Base-by-base conservation (phyloP, 352 stramenopile genomes). In the Pythium dissimile region DNA sequence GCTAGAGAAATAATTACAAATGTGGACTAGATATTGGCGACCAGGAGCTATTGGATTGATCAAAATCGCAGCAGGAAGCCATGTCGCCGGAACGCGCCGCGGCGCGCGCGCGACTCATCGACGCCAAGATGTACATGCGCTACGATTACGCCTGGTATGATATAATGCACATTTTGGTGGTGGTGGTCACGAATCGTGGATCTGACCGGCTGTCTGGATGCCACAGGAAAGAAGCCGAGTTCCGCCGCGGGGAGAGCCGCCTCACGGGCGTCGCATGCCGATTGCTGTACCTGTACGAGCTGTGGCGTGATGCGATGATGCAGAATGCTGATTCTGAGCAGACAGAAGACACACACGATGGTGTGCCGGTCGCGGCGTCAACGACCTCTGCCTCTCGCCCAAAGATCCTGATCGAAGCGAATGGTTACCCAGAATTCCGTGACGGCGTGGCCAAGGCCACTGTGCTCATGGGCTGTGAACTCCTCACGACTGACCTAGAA, bases 141-240 rank as follows among this genome's bases (percentile, higher is more conserved):
- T 90, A 94, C 51, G 84, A 94, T 54, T 94, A 94, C 54, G 84
- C 84, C 1, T 94, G 84, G 84, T 85, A 60, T 34, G 67, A 11
- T 18, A 47, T 18, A 30, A 34, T 56, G 15, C 57, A 16, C 41
- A 34, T 34, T 34, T 47, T 24, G 5, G 39, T 71, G 10, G 44
- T 11, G 34, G n/a, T n/a, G n/a, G n/a, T n/a, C n/a, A n/a, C n/a
- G n/a, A n/a, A n/a, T n/a, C n/a, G n/a, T 34, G 3, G 15, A 1
- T 20, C 12, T 23, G 23, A 34, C 26, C 32, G 13, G 1, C 5
- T 34, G 6, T 45, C 5, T 46, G 16, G 2, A 20, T 35, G 21
- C n/a, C 1, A 35, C 38, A 91, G 81, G 81, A 89, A 88, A 65
- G 71, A 80, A 15, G 43, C 60, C 34, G 84, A 92, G 66, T 92